A percentile compares a stretch with the other conserved stretches of the same genome.
Conservation (phyloP, 2,329 filamentous ascomycete genomes). For the Penicillium sclerotigenum region DNA sequence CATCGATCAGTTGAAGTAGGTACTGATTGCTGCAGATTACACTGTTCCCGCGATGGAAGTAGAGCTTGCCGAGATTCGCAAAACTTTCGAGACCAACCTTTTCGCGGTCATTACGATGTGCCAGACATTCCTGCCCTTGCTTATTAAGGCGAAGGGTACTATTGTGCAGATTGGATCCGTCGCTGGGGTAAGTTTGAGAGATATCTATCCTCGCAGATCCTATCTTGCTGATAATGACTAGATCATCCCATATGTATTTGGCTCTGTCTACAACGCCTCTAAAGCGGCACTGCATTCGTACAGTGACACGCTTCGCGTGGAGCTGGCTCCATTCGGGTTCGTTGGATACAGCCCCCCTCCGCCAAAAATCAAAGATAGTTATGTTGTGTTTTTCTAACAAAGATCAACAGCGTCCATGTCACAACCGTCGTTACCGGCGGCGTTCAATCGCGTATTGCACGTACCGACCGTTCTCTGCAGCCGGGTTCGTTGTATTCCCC, state of each 20-base stretch:
- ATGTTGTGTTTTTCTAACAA: neutral
- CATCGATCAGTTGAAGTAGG: no score
- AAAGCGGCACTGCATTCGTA: slow-evolving; percentile 60
- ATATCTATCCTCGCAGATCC: neutral
- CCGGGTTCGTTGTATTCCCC: slow-evolving; percentile 52
- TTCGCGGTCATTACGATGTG: slow-evolving; percentile 58
- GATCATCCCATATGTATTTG: slow-evolving; percentile 46
- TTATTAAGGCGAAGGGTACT: slow-evolving; percentile 47
- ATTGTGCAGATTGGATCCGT: slow-evolving; percentile 48
- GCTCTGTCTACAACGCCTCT: slow-evolving; percentile 55
- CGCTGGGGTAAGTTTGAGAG: slow-evolving; percentile 32
- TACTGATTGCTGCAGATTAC: slow-evolving; percentile 45
- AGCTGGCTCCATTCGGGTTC: slow-evolving; percentile 51
- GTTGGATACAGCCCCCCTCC: slow-evolving; percentile 4
- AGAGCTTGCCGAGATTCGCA: slow-evolving; percentile 47
- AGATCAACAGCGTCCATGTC: slow-evolving; percentile 46
- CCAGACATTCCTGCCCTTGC: slow-evolving; percentile 54
- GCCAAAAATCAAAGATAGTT: neutral
- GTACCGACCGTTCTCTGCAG: slow-evolving; percentile 49
- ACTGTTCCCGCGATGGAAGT: slow-evolving; percentile 58
- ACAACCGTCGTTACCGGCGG: slow-evolving; percentile 59
- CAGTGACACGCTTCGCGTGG: slow-evolving; percentile 57
- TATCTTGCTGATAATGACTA: slow-evolving; percentile 8
- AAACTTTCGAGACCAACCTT: slow-evolving; percentile 54
- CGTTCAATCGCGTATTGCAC: slow-evolving; percentile 57